These are phyloP conservation scores for Triticum dicoccoides DNA, from an alignment of 176 grass and related monocot species.

Conservation along the genomic window DNA sequence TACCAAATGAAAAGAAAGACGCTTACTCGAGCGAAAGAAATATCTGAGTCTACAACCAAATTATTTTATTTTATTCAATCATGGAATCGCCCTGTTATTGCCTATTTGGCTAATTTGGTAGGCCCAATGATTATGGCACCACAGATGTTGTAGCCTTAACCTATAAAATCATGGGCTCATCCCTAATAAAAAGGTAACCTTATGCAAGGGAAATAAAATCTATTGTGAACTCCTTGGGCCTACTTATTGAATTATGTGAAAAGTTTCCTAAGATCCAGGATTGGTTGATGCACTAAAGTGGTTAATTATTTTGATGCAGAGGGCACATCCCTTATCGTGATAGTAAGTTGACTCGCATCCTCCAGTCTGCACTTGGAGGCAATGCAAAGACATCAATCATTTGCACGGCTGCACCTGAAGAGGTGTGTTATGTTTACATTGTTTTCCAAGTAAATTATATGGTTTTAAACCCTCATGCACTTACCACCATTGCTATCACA, in stretches of 20 bases:
- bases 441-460: neutral
- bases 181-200: slow-evolving; percentile 4
- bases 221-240: neutral
- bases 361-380: slow-evolving; percentile 93
- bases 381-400: slow-evolving; percentile 98
- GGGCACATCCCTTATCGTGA: slow-evolving; percentile 98
- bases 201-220: neutral
- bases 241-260: neutral
- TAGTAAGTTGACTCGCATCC: slow-evolving; percentile 95
- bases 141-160: neutral
- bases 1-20: neutral
- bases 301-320: slow-evolving; percentile 51
- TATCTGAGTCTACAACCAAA: neutral
- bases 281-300: neutral
- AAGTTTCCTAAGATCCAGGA: neutral
- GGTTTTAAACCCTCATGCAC: neutral
- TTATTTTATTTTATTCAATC: neutral
- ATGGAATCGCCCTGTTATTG: neutral
- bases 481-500: neutral
- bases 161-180: neutral
- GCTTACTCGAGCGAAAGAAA: neutral
- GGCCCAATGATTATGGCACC: neutral
- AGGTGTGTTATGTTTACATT: slow-evolving; percentile 49
- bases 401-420: slow-evolving; percentile 90
- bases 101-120: slow-evolving; percentile 4